phyloP scores from a whole-genome alignment of 176 grass and related monocot genomes.

The Triticum monococcum region DNA sequence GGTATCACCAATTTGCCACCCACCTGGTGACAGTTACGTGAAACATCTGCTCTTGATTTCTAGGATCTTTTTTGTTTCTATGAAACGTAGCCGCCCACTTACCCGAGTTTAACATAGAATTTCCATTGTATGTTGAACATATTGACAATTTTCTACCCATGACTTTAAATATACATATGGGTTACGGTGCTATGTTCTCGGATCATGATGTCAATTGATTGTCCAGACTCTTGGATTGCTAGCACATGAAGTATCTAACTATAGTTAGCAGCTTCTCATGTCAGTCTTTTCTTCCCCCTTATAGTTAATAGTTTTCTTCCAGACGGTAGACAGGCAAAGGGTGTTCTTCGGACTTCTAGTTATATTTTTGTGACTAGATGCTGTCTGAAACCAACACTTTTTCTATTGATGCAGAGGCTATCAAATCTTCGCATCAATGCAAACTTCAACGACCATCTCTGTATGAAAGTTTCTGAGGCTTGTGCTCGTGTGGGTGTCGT shows the following conservation, averaged over 20 bases:
- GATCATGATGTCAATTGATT: constrained; percentile 8
- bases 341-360: neutral
- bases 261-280: neutral
- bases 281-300: neutral
- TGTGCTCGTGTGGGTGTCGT: constrained; percentile 67
- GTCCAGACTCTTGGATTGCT: neutral
- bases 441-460: constrained; percentile 99
- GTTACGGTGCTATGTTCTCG: neutral
- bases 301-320: neutral
- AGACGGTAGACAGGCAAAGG: neutral
- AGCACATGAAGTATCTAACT: neutral
- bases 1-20: neutral
- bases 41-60: constrained; percentile 1
- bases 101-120: neutral
- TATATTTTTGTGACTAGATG: constrained; percentile 18
- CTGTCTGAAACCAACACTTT: neutral
- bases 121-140: neutral
- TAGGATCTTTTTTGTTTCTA: neutral
- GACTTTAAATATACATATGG: neutral
- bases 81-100: neutral
- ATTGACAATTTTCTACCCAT: neutral
- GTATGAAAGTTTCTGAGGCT: constrained; percentile 82
- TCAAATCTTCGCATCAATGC: constrained; percentile 85
- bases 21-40: neutral
- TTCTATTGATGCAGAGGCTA: constrained; percentile 63